These are phyloP conservation scores for Croton setiger DNA, from an alignment of 441 rosid species.

Conservation along the genomic window DNA sequence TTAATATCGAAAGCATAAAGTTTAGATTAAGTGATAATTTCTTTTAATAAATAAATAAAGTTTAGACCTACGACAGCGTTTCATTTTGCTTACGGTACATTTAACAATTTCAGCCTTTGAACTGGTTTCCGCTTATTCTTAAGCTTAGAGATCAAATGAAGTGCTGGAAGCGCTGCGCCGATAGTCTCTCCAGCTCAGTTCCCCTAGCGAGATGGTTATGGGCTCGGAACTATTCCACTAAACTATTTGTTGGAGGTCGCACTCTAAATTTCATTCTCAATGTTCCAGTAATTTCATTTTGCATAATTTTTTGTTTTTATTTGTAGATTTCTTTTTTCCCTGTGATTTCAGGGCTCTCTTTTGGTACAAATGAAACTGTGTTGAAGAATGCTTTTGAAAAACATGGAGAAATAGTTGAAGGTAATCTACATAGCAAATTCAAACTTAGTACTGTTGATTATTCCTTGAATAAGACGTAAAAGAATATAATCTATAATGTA, in stretches of 20 bases:
- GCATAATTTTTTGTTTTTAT: no score
- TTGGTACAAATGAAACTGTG: conserved; percentile 63
- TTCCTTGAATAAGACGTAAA: no score
- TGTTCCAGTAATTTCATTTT: background rate
- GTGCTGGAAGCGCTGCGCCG: background rate
- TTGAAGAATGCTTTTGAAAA: conserved; percentile 42
- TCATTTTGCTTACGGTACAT: no score
- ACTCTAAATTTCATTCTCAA: background rate
- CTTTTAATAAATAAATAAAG: no score
- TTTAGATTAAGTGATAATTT: no score
- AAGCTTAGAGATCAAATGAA: background rate
- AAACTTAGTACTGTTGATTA: background rate
- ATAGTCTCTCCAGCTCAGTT: background rate
- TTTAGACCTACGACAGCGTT: no score
- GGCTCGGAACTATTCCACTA: conserved; percentile 29
- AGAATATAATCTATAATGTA: no score
- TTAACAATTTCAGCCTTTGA: no score
- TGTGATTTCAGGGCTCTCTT: conserved; percentile 46
- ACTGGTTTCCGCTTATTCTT: background rate
- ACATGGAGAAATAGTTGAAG: conserved; percentile 52
- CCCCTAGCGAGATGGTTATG: background rate
- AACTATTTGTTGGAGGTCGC: conserved; percentile 59
- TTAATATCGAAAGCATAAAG: no score
- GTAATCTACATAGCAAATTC: conserved; percentile 12
- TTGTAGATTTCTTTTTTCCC: background rate